phyloP scores from a whole-genome alignment of 164 flowering plant genomes.

The Liquidambar formosana region DNA sequence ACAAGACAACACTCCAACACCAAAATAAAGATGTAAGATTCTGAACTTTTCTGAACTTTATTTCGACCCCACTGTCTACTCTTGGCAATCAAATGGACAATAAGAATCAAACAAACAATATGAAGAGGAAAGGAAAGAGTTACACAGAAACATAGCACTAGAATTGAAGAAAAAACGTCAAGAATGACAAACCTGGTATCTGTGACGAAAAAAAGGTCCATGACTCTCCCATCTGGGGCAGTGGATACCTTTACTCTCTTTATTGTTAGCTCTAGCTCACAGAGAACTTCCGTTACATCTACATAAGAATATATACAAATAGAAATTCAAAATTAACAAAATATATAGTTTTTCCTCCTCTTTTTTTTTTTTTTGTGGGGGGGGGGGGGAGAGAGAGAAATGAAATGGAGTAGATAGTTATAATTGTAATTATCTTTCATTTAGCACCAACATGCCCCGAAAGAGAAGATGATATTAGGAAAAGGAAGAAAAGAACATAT shows the following conservation, averaged over 20 bases:
- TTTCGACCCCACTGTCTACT: background rate
- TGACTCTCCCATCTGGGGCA: conserved; percentile 61
- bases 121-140: background rate
- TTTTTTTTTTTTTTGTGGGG: no score
- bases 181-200: conserved; percentile 47
- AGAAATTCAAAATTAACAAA: background rate
- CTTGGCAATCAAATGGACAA: background rate
- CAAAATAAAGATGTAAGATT: background rate
- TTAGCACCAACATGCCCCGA: no score
- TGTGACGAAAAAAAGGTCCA: conserved; percentile 63
- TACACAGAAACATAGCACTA: background rate
- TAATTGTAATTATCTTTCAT: no score
- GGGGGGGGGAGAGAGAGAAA: no score
- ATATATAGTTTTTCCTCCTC: no score
- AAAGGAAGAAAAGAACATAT: no score
- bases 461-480: no score
- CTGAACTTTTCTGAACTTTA: background rate
- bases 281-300: conserved; percentile 58
- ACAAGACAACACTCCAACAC: background rate
- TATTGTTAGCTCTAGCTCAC: conserved; percentile 56
- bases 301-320: background rate
- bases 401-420: no score
- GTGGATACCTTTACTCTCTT: conserved; percentile 58
- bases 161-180: background rate
- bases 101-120: background rate